Conservation (phyloP, 2,329 filamentous ascomycete genomes). For the Trichoderma polysporum region DNA sequence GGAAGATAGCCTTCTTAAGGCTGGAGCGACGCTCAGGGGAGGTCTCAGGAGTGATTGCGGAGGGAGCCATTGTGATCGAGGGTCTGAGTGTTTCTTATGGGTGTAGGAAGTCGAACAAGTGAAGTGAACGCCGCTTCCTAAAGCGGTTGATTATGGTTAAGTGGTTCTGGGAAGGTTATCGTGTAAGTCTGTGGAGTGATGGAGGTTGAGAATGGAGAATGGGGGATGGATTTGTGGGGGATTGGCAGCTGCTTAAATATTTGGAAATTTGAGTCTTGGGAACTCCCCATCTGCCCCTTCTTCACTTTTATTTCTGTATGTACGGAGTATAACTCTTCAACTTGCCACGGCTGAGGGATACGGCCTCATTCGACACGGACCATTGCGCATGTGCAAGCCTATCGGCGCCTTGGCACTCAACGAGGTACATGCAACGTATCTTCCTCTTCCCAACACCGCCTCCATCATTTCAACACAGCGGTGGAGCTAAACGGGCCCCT, state of each 20-base stretch:
- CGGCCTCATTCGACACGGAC: not conserved
- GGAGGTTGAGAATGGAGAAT: conserved; percentile 5
- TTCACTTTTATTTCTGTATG: not conserved
- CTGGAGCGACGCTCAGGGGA: conserved; percentile 34
- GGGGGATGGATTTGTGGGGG: conserved; percentile 13
- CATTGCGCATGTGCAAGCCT: not conserved
- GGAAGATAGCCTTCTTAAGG: conserved; percentile 31
- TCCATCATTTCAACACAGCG: conserved; percentile 25
- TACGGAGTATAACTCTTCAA: not conserved
- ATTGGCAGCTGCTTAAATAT: conserved; percentile 25
- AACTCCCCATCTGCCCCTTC: not conserved
- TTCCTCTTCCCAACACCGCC: conserved; percentile 26
- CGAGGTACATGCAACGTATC: not conserved
- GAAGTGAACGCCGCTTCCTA: not conserved
- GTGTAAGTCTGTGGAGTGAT: conserved; percentile 20
- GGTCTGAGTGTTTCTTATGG: not conserved
- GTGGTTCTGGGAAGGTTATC: not conserved
- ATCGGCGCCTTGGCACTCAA: not conserved
- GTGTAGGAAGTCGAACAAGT: not conserved
- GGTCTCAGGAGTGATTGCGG: conserved; percentile 37
- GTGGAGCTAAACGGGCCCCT: conserved; percentile 23
- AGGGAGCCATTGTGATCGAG: conserved; percentile 36
- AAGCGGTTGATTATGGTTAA: not conserved
- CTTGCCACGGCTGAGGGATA: not conserved
- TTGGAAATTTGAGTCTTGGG: not conserved